Percentiles rank a stretch among this genome's conserved stretches.
phyloP scores from a whole-genome alignment of 805 yeast species.

The Cyberlindnera nakhonratchasimensis region DNA sequence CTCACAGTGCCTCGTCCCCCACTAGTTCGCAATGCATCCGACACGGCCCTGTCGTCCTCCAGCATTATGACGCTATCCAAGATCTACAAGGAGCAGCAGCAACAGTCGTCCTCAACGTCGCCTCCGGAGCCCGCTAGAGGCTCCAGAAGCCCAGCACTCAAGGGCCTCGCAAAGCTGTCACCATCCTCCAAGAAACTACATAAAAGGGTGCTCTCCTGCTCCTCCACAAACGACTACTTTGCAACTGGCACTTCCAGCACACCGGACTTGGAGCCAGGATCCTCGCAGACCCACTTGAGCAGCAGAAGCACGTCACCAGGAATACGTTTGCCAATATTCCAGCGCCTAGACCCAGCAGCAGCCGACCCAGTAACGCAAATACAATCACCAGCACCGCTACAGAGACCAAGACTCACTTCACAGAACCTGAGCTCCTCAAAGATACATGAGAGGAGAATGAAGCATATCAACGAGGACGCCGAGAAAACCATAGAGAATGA shows the following conservation, averaged over 20 bases:
- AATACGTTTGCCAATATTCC: constrained; percentile 23
- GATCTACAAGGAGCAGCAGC: constrained; percentile 20
- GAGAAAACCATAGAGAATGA: constrained; percentile 6
- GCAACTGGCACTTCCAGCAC: too few relatives aligned
- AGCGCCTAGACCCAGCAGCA: constrained; percentile 14
- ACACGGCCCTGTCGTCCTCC: constrained; percentile 18
- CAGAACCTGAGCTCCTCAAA: constrained; percentile 16
- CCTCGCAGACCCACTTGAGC: too few relatives aligned
- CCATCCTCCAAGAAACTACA: constrained; percentile 24
- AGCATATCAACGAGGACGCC: constrained; percentile 15
- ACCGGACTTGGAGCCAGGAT: too few relatives aligned
- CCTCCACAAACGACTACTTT: constrained; percentile 22
- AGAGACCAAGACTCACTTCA: constrained; percentile 4
- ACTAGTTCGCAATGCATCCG: constrained; percentile 8
- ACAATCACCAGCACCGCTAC: not conserved
- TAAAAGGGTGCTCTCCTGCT: constrained; percentile 23
- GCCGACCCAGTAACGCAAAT: too few relatives aligned
- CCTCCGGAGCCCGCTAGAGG: constrained; percentile 7
- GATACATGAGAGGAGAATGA: constrained; percentile 23
- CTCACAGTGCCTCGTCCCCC: constrained; percentile 1
- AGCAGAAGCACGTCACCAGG: constrained; percentile 10
- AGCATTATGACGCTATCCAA: constrained; percentile 26
- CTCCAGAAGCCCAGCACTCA: constrained; percentile 4
- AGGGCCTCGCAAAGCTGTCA: constrained; percentile 3
- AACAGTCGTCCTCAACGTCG: constrained; percentile 5